These are phyloP conservation scores for Botrytis medusae DNA, from an alignment of 2,329 filamentous ascomycete species.

Conservation along the genomic window DNA sequence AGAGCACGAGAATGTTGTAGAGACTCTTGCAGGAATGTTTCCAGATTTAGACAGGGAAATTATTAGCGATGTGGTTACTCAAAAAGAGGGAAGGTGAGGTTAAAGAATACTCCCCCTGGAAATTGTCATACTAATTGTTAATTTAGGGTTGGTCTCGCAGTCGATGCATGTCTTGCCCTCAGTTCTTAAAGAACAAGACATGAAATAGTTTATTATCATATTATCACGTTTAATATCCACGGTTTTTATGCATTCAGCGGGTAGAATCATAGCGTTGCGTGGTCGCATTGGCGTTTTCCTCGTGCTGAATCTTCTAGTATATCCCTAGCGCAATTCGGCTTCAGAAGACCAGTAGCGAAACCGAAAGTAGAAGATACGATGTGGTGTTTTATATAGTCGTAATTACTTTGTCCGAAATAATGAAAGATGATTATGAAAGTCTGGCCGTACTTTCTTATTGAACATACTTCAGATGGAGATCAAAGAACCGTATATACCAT, in stretches of 20 bases:
- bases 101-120: neutral
- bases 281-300: slow-evolving; percentile 22
- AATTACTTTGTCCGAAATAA: slow-evolving; percentile 20
- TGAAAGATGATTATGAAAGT: slow-evolving; percentile 8
- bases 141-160: slow-evolving; percentile 74
- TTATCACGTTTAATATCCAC: slow-evolving; percentile 21
- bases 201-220: slow-evolving; percentile 12
- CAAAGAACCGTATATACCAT: neutral
- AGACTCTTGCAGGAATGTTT: slow-evolving; percentile 95
- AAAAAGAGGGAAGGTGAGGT: slow-evolving; percentile 87
- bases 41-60: slow-evolving; percentile 90
- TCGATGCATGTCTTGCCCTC: slow-evolving; percentile 79
- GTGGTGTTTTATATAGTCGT: slow-evolving; percentile 21
- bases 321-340: slow-evolving; percentile 21
- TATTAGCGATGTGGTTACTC: slow-evolving; percentile 93
- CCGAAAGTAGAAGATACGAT: slow-evolving; percentile 9
- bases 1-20: slow-evolving; percentile 88
- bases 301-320: slow-evolving; percentile 23
- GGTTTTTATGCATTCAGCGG: slow-evolving; percentile 22
- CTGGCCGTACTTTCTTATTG: neutral
- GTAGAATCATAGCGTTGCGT: slow-evolving; percentile 23
- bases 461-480: neutral
- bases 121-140: slow-evolving; percentile 32
- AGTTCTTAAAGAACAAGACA: slow-evolving; percentile 32
- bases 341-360: slow-evolving; percentile 20